Percentiles rank a stretch among this genome's conserved stretches.
Evolutionary conservation across 106 monocot genomes (phyloP).

Genomic region (Allium sativum): DNA sequence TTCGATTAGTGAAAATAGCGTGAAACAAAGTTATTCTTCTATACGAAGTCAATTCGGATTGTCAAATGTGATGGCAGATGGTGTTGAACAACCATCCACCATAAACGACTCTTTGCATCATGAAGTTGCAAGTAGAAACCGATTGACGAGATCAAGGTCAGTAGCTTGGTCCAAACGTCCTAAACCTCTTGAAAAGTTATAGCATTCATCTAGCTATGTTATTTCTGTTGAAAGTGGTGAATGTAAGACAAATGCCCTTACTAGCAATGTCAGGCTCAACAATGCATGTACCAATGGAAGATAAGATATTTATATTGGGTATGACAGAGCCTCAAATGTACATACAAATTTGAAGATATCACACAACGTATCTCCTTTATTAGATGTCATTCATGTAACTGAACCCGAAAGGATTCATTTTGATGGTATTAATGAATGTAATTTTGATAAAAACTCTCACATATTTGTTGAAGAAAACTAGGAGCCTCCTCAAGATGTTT

Average conservation of each 20-base stretch:
- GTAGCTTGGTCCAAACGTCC: neutral
- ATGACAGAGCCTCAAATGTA: neutral
- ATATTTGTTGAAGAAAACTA: slow-evolving; percentile 1
- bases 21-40: slow-evolving; percentile 4
- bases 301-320: neutral
- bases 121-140: neutral
- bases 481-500: neutral
- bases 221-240: neutral
- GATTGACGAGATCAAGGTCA: slow-evolving; percentile 9
- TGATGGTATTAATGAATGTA: slow-evolving; percentile 9
- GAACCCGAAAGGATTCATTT: slow-evolving; percentile 17
- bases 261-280: neutral
- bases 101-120: neutral
- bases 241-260: neutral
- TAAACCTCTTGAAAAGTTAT: neutral
- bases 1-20: slow-evolving; percentile 1
- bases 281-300: slow-evolving; percentile 1
- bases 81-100: slow-evolving; percentile 1
- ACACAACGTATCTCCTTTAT: neutral
- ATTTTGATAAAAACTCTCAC: neutral
- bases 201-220: neutral
- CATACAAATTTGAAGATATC: slow-evolving; percentile 2
- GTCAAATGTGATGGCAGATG: slow-evolving; percentile 6
- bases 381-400: slow-evolving; percentile 8
- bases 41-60: slow-evolving; percentile 17